These are phyloP conservation scores for Solioccasus polychromus DNA, from an alignment of 768 basidiomycete species.

Conservation along the genomic window DNA sequence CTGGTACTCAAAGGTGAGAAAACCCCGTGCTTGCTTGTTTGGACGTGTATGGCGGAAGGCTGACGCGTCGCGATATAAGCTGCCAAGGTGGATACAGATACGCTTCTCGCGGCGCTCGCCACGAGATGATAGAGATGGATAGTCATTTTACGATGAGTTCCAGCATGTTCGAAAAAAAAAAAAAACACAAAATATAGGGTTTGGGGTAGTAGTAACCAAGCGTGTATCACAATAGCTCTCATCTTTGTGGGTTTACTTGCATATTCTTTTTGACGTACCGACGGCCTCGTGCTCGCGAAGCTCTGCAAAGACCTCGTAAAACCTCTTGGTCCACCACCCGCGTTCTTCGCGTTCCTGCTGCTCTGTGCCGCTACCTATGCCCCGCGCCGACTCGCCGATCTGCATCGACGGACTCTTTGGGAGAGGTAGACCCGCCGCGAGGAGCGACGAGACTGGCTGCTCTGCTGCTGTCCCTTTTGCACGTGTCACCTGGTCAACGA, in stretches of 20 bases:
- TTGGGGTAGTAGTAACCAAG: too few species aligned
- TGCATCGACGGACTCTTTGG: slow-evolving; percentile 75
- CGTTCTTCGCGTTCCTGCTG: slow-evolving; percentile 63
- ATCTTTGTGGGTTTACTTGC: too few species aligned
- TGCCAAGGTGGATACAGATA: slow-evolving; percentile 65
- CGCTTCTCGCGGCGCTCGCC: slow-evolving; percentile 55
- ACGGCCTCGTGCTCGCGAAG: slow-evolving; percentile 34
- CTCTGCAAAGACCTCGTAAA: slow-evolving; percentile 61
- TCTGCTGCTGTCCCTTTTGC: slow-evolving; percentile 31
- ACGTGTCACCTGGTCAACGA: slow-evolving; percentile 26
- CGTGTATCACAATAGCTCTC: too few species aligned
- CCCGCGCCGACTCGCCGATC: slow-evolving; percentile 35
- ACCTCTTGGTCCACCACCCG: slow-evolving; percentile 70
- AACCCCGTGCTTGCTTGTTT: not conserved
- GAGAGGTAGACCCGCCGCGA: slow-evolving; percentile 50
- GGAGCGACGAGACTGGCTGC: slow-evolving; percentile 38
- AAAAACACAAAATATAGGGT: too few species aligned
- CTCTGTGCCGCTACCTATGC: slow-evolving; percentile 24
- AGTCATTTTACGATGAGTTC: not conserved
- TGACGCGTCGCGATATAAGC: slow-evolving; percentile 33
- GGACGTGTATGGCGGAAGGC: not conserved
- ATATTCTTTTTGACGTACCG: too few species aligned
- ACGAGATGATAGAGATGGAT: slow-evolving; percentile 26
- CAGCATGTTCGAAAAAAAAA: too few species aligned
- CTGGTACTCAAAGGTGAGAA: slow-evolving; percentile 69